Base-by-base conservation (phyloP, 139 green algal species). In the Closterium sp. region DNA sequence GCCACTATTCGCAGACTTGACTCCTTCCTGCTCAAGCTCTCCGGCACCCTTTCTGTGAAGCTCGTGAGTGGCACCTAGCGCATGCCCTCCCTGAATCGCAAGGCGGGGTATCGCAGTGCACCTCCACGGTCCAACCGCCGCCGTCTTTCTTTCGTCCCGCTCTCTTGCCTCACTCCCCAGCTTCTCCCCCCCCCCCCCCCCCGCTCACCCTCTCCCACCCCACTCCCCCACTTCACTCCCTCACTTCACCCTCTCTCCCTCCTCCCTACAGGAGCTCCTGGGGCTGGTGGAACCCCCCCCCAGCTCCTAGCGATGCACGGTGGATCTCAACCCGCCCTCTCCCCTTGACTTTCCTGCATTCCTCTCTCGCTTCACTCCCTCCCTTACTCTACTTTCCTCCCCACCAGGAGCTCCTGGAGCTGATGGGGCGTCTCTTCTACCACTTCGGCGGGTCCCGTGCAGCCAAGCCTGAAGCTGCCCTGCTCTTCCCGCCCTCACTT, bases 401-500 rank as follows among this genome's bases (percentile, higher is more conserved):
- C 3, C 31, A 12, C 81, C 81, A 2, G 38, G 33, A 88, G 85
- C 85, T 30, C 2, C 30, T 88, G 85, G 23, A 38, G 30, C 2
- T 33, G 85, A 88, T 93, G 87, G 34, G 89, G 2, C 31, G 88
- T 5, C 21, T 91, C 34, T 92, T 85, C 83, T 88, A 92, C 87
- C 87, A 87, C 25, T 93, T 88, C 5, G 91, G 91, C 33, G 23
- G 25, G 31, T 93, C n/a, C n/a, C n/a, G n/a, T n/a, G n/a, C n/a
- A n/a, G n/a, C n/a, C n/a, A n/a, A n/a, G n/a, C n/a, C n/a, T n/a
- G n/a, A n/a, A n/a, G n/a, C n/a, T n/a, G n/a, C n/a, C n/a, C n/a
- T n/a, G n/a, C n/a, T n/a, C n/a, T n/a, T 83, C 64, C 64, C 64
- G 12, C 64, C 64, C 64, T 83, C 64, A 28, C 64, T 19, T 9